Base-by-base conservation (phyloP, 164 flowering plant species). In the Umbellularia californica region DNA sequence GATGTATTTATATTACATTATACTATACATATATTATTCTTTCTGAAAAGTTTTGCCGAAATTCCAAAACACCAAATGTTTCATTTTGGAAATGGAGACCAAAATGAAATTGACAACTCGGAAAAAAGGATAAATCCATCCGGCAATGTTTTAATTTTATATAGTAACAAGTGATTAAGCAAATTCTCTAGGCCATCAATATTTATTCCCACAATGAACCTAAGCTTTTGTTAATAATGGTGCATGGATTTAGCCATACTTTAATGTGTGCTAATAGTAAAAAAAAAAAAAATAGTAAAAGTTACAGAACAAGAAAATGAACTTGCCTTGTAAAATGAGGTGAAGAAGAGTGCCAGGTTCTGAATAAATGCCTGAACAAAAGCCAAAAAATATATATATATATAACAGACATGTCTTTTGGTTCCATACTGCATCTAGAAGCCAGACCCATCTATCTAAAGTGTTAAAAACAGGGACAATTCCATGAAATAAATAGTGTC, bases 261-360 rank as follows among this genome's bases (percentile, higher is more conserved):
- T 25, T 14, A 41, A 41, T 41, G 47, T 41, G 47, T 9, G 47
- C 47, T 41, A 41, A 7, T 41, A 41, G 47, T 41, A 1, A 6
- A 13, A 30, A 67, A 70, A 67, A 70, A 19, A 15, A 0, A 25
- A 25, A 25, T 25, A 19, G 35, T 70, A 7, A 6, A 72, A 55
- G 25, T 72, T 58, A 50, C 9, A 27, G 27, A 65, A 23, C 50
- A 33, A 66, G 35, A 35, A 68, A 67, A 22, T 6, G 58, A 2
- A 65, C 82, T 85, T 82, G 58, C 99, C 99, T 94, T 93, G 75
- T 65, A 95, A 79, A 95, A 93, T 70, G 99, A 89, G 52, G 99
- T 92, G 83, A 95, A 95, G 78, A 95, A 95, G 63, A 95, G 82
- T 2, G 98, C 99, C 79, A 95, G 75, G 68, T 95, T 95, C 82